These are phyloP conservation scores for Taiozyma onychis DNA, from an alignment of 1,139 yeast species.

Conservation along the genomic window DNA sequence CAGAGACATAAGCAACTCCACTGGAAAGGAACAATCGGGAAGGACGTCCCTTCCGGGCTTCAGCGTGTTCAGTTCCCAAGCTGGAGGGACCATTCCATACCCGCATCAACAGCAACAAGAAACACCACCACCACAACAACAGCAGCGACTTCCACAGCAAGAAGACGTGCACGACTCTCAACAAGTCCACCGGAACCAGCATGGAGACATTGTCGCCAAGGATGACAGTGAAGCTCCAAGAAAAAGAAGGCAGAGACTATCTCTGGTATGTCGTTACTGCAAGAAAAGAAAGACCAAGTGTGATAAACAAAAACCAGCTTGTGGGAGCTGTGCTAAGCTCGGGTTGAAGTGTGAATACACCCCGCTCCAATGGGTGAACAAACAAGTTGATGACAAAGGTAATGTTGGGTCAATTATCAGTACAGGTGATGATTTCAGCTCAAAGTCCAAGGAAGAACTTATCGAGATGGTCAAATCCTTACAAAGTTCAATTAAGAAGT, in stretches of 20 bases:
- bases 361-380: slow-evolving; percentile 10
- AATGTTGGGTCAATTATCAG: neutral
- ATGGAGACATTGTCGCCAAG: neutral
- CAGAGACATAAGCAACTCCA: neutral
- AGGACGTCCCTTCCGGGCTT: neutral
- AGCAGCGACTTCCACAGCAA: neutral
- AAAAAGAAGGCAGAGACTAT: slow-evolving; percentile 13
- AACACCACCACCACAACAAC: neutral
- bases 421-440: neutral
- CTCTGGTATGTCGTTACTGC: slow-evolving; percentile 16
- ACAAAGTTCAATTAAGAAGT: neutral
- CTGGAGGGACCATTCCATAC: neutral
- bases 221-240: neutral
- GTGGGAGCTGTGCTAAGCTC: slow-evolving; percentile 25
- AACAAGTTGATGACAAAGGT: neutral
- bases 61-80: neutral
- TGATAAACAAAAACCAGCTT: slow-evolving; percentile 25
- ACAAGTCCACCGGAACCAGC: neutral
- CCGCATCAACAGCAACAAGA: neutral
- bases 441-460: slow-evolving; percentile 1
- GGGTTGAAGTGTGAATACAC: slow-evolving; percentile 19
- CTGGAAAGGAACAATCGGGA: neutral
- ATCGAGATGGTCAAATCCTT: neutral
- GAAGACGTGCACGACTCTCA: no score
- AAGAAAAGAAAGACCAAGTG: slow-evolving; percentile 17